Evolutionary conservation across 1,139 yeast genomes (phyloP).

Genomic region (Candida tropicalis): DNA sequence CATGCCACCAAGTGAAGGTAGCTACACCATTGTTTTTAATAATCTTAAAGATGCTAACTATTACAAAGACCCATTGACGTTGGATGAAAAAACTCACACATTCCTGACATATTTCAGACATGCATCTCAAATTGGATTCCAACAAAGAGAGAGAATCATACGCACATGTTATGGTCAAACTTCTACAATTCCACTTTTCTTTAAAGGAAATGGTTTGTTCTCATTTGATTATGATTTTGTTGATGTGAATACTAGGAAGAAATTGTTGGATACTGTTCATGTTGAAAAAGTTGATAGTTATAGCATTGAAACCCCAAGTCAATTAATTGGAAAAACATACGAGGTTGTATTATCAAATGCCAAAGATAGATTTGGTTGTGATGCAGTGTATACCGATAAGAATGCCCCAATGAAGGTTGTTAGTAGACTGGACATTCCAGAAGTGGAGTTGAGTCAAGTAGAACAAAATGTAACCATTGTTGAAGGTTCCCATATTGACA

Average conservation of each 20-base stretch:
- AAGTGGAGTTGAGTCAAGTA: constrained; percentile 23
- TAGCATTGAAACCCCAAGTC: constrained; percentile 54
- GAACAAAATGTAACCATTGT: constrained; percentile 42
- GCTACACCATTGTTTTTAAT: constrained; percentile 70
- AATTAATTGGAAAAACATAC: constrained; percentile 70
- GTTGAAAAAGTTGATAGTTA: constrained; percentile 47
- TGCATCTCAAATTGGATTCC: constrained; percentile 37
- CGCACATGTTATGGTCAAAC: constrained; percentile 45
- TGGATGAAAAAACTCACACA: constrained; percentile 40
- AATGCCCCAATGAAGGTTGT: constrained; percentile 60
- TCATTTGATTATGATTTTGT: constrained; percentile 55
- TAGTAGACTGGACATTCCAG: constrained; percentile 71
- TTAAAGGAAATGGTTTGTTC: constrained; percentile 83
- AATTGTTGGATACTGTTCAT: constrained; percentile 47
- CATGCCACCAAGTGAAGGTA: constrained; percentile 81
- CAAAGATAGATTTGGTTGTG: constrained; percentile 74
- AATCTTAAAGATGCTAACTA: constrained; percentile 60
- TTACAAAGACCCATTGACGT: constrained; percentile 29
- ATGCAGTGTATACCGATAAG: constrained; percentile 50
- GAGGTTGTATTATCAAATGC: constrained; percentile 63
- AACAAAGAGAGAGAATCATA: constrained; percentile 17
- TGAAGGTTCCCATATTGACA: constrained; percentile 59
- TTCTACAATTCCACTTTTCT: constrained; percentile 50
- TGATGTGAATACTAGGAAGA: constrained; percentile 37
- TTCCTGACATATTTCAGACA: constrained; percentile 57